phyloP scores from a whole-genome alignment of 2,329 filamentous ascomycete species.

The Phaeosphaeriaceae sp. region DNA sequence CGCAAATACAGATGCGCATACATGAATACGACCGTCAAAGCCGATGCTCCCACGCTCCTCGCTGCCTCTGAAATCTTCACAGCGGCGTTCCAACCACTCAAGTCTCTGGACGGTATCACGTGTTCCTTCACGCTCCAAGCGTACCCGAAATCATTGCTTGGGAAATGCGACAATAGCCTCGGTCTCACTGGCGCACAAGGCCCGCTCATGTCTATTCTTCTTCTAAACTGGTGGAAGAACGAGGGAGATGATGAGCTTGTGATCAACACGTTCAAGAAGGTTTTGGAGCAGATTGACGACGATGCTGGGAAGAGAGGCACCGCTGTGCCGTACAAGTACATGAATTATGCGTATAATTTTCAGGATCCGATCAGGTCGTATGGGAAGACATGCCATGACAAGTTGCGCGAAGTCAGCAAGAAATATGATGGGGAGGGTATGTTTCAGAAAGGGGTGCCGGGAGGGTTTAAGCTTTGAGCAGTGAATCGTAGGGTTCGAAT shows the following conservation, averaged over 20 bases:
- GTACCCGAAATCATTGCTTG: slow-evolving; percentile 17
- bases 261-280: slow-evolving; percentile 8
- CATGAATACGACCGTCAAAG: slow-evolving; percentile 18
- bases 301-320: slow-evolving; percentile 7
- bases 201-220: slow-evolving; percentile 24
- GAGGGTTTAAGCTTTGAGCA: slow-evolving; percentile 54
- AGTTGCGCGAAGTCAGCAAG: slow-evolving; percentile 36
- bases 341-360: slow-evolving; percentile 41
- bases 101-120: slow-evolving; percentile 12
- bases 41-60: slow-evolving; percentile 11
- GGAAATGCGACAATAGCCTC: slow-evolving; percentile 19
- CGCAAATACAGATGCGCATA: slow-evolving; percentile 8
- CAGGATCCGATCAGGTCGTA: slow-evolving; percentile 52
- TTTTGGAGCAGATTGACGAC: slow-evolving; percentile 16
- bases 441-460: slow-evolving; percentile 48
- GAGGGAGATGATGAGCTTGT: slow-evolving; percentile 20
- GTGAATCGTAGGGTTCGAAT: too few species aligned
- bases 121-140: slow-evolving; percentile 20
- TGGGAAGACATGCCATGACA: slow-evolving; percentile 40
- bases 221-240: slow-evolving; percentile 20
- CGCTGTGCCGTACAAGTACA: slow-evolving; percentile 52
- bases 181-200: slow-evolving; percentile 16
- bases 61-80: slow-evolving; percentile 16
- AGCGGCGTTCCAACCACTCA: slow-evolving; percentile 12
- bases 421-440: slow-evolving; percentile 49